A percentile compares a stretch with the other conserved stretches of the same genome.
Evolutionary conservation across 1,284 basidiomycete species (phyloP).

Genomic region (Megacollybia platyphylla): DNA sequence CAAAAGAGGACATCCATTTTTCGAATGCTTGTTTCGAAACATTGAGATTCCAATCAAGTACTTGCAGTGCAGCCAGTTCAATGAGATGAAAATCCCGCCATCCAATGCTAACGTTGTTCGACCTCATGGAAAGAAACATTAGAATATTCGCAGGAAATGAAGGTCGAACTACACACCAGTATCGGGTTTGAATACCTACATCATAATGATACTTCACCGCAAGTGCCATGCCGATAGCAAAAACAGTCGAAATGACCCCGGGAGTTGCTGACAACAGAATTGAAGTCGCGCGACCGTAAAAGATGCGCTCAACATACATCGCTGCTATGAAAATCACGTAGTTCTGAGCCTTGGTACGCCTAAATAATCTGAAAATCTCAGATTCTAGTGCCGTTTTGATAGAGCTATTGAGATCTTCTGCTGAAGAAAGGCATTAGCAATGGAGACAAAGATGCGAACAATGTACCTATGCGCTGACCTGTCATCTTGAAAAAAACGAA

Average conservation of each 20-base stretch:
- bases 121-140: neutral
- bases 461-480: neutral
- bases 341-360: neutral
- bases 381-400: neutral
- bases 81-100: neutral
- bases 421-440: too few species aligned
- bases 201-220: neutral
- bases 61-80: neutral
- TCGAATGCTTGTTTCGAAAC: neutral
- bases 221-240: neutral
- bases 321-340: neutral
- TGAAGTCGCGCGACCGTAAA: neutral
- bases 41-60: neutral
- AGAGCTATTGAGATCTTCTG: neutral
- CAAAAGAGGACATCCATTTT: too few species aligned
- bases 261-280: neutral
- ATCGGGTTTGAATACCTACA: neutral
- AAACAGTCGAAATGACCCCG: neutral
- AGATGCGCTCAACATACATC: neutral
- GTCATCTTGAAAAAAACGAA: neutral
- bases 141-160: neutral
- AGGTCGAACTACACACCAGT: neutral
- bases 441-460: neutral
- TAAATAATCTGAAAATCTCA: neutral
- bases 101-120: neutral